Conservation (phyloP, 441 rosid genomes). For the Macaranga tanarius region DNA sequence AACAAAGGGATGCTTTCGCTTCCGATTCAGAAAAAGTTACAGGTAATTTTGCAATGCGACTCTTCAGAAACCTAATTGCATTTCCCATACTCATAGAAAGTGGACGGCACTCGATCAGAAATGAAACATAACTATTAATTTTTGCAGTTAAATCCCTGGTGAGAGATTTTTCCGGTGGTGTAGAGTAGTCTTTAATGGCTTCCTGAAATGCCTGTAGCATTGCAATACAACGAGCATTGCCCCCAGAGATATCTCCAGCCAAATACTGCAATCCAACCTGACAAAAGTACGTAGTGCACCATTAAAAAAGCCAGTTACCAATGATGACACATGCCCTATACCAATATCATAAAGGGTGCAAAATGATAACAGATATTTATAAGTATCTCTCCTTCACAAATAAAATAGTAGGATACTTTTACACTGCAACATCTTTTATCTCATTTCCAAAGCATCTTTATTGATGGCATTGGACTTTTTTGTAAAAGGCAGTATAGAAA, state of each 20-base stretch:
- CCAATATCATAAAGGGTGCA: neutral
- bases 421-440: neutral
- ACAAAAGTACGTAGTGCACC: constrained; percentile 24
- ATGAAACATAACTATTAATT: constrained; percentile 74
- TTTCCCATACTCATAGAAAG: constrained; percentile 96
- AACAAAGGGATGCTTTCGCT: constrained; percentile 65
- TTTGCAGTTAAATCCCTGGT: constrained; percentile 77
- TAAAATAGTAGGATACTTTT: neutral
- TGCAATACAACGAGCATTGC: constrained; percentile 96
- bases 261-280: constrained; percentile 90
- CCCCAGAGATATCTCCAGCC: constrained; percentile 80
- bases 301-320: constrained; percentile 11
- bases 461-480: neutral
- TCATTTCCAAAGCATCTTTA: constrained; percentile 3
- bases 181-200: constrained; percentile 67
- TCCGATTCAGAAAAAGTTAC: constrained; percentile 66
- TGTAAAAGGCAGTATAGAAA: neutral
- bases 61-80: constrained; percentile 74
- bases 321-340: neutral
- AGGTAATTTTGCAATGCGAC: constrained; percentile 72
- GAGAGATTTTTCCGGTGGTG: constrained; percentile 74
- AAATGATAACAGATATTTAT: too few species aligned
- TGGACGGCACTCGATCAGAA: constrained; percentile 86
- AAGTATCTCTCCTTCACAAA: neutral
- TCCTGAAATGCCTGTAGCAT: constrained; percentile 92